phyloP scores from a whole-genome alignment of 2,329 filamentous ascomycete species.

The Elsinoe perseae region DNA sequence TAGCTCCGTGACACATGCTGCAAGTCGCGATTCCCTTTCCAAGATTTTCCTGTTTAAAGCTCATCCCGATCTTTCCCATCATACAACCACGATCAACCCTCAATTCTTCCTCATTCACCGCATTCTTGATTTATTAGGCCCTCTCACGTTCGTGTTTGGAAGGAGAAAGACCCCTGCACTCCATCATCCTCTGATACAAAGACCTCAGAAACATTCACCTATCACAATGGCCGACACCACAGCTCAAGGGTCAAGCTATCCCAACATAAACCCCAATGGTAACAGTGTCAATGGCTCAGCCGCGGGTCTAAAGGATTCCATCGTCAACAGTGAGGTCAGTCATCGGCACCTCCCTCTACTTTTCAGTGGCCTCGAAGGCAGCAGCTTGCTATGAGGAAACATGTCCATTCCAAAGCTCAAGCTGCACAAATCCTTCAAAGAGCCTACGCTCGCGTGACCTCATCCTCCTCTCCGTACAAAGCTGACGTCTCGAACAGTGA shows the following conservation, averaged over 20 bases:
- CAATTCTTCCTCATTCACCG: background rate
- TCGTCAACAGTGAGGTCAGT: constrained; percentile 40
- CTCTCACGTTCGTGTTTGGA: background rate
- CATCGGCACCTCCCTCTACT: constrained; percentile 29
- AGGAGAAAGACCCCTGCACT: too few relatives aligned
- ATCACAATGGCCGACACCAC: constrained; percentile 17
- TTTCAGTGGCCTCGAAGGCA: constrained; percentile 19
- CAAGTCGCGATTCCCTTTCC: constrained; percentile 8
- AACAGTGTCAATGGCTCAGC: constrained; percentile 10
- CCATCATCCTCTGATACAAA: too few relatives aligned
- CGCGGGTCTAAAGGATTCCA: constrained; percentile 27
- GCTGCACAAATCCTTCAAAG: constrained; percentile 11
- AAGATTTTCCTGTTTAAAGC: constrained; percentile 11
- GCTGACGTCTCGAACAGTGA: too few relatives aligned
- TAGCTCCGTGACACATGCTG: background rate
- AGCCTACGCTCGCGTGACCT: too few relatives aligned
- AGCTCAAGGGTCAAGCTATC: constrained; percentile 15
- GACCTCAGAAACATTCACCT: background rate
- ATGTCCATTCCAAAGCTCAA: constrained; percentile 1
- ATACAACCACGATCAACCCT: background rate
- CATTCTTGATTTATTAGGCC: background rate
- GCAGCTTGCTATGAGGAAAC: constrained; percentile 11
- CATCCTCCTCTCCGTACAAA: too few relatives aligned
- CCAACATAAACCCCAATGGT: constrained; percentile 19
- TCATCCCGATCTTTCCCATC: background rate